These are phyloP conservation scores for Boechera retrofracta DNA, from an alignment of 345 rosid species.

Conservation along the genomic window DNA sequence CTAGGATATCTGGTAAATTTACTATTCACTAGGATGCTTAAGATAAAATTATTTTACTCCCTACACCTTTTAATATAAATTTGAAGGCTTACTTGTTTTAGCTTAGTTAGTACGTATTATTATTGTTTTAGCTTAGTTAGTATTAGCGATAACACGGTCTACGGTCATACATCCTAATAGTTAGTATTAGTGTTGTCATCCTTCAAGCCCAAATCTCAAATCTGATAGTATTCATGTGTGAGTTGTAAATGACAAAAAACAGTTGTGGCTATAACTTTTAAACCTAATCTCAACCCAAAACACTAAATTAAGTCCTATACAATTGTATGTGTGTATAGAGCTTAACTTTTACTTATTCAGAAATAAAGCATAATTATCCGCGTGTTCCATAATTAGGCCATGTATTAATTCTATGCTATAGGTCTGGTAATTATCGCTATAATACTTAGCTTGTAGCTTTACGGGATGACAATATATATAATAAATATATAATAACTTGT, in stretches of 20 bases:
- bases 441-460: not conserved
- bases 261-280: not conserved
- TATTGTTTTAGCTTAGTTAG: too few relatives aligned
- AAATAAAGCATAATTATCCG: conserved; percentile 1
- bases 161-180: too few relatives aligned
- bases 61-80: too few relatives aligned
- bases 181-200: too few relatives aligned
- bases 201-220: too few relatives aligned
- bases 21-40: too few relatives aligned
- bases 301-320: not conserved
- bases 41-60: too few relatives aligned
- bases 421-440: not conserved
- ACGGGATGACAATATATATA: too few relatives aligned
- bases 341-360: conserved; percentile 2
- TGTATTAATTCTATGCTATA: not conserved
- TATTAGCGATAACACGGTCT: too few relatives aligned
- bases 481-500: not conserved
- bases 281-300: conserved; percentile 2
- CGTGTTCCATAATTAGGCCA: conserved; percentile 3
- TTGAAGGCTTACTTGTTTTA: too few relatives aligned
- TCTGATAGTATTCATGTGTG: not conserved
- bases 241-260: not conserved
- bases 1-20: too few relatives aligned
- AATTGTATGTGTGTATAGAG: not conserved
- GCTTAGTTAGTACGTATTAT: too few relatives aligned